Percentiles rank a stretch among this genome's conserved stretches.
These are phyloP conservation scores for Trichoderma citrinoviride DNA, from an alignment of 2,329 filamentous ascomycete genomes.

Conservation along the genomic window DNA sequence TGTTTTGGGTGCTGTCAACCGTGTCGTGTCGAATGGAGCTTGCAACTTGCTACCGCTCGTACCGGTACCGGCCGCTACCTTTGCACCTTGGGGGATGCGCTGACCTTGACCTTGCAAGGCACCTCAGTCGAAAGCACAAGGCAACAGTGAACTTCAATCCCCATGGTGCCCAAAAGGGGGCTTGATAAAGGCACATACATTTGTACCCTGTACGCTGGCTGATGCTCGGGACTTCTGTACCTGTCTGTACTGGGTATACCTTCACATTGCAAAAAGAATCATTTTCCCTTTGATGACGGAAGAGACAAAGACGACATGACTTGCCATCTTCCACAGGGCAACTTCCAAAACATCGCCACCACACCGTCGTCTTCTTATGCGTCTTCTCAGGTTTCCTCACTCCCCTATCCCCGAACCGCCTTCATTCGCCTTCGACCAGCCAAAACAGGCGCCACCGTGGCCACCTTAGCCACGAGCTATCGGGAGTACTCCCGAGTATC, in stretches of 20 bases:
- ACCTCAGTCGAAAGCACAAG: no score
- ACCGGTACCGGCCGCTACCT: neutral
- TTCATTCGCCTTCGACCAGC: neutral
- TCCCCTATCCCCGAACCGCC: neutral
- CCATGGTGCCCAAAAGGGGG: constrained; percentile 13
- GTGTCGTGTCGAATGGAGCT: neutral
- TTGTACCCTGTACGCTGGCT: neutral
- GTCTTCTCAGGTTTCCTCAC: neutral
- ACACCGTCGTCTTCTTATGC: neutral
- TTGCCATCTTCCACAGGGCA: neutral
- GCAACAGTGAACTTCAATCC: no score
- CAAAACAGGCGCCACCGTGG: neutral
- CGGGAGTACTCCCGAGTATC: neutral
- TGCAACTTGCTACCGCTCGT: no score
- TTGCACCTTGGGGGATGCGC: neutral
- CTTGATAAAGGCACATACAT: neutral
- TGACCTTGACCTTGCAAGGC: no score
- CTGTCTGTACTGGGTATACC: no score
- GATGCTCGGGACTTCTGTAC: neutral
- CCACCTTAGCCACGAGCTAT: neutral
- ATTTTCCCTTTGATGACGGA: neutral
- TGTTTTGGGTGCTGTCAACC: neutral
- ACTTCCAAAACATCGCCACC: neutral
- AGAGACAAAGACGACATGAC: neutral
- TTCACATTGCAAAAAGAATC: no score